These are phyloP conservation scores for Sicyos edulis DNA, from an alignment of 306 rosid species.

Conservation along the genomic window DNA sequence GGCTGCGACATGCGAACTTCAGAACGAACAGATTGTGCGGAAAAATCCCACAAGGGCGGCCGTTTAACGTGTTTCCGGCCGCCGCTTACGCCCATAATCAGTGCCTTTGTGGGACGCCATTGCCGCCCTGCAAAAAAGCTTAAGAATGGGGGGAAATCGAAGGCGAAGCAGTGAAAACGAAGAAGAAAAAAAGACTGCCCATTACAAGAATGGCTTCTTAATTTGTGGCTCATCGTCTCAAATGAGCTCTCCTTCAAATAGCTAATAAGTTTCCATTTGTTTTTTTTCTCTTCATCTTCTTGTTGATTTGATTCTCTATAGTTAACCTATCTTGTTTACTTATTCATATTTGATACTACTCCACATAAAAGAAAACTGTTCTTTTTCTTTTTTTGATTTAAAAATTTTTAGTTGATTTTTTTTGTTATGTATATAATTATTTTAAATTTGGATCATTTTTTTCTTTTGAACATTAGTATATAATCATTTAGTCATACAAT, in stretches of 20 bases:
- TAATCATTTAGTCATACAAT: too few species aligned
- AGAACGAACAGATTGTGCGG: slow-evolving; percentile 89
- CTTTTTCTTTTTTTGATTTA: neutral
- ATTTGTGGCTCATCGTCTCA: slow-evolving; percentile 13
- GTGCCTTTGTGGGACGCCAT: slow-evolving; percentile 85
- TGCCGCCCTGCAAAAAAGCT: slow-evolving; percentile 60
- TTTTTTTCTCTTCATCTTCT: neutral
- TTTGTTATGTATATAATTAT: too few species aligned
- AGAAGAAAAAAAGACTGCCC: neutral
- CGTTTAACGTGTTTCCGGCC: slow-evolving; percentile 66
- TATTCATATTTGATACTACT: too few species aligned
- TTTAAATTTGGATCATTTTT: too few species aligned
- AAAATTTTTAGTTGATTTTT: too few species aligned
- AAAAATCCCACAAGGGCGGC: slow-evolving; percentile 83
- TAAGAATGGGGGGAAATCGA: neutral
- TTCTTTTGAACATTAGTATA: too few species aligned
- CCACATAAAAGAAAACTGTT: neutral
- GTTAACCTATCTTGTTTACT: slow-evolving; percentile 11
- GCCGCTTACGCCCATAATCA: slow-evolving; percentile 80
- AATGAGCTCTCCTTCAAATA: slow-evolving; percentile 1
- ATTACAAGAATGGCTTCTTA: neutral
- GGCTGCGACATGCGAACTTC: slow-evolving; percentile 68
- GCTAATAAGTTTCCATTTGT: neutral
- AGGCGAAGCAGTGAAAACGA: neutral
- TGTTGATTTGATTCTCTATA: slow-evolving; percentile 5